A percentile compares a stretch with the other conserved stretches of the same genome.
These are phyloP conservation scores for Trametes cubensis DNA, from an alignment of 768 basidiomycete species.

Conservation along the genomic window DNA sequence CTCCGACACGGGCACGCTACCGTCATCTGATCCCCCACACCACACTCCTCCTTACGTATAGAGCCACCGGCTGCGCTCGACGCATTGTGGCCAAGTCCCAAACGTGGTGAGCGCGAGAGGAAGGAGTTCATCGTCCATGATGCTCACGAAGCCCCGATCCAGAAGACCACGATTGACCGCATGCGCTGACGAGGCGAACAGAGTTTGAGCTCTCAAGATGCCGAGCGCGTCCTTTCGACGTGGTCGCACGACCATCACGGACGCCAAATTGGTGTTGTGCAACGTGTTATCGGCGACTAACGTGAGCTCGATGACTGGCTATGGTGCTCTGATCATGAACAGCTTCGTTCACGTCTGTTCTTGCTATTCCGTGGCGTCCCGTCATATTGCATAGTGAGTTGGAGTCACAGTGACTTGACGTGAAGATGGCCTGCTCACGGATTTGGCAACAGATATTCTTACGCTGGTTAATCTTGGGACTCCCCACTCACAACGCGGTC, in stretches of 20 bases:
- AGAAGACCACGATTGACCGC: too few species aligned
- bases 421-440: too few species aligned
- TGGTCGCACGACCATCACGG: slow-evolving; percentile 1
- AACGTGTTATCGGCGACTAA: slow-evolving; percentile 7
- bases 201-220: not conserved
- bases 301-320: not conserved
- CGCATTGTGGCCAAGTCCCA: not conserved
- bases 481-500: too few species aligned
- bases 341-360: not conserved
- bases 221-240: not conserved
- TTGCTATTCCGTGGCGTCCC: not conserved
- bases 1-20: slow-evolving; percentile 16
- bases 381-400: not conserved
- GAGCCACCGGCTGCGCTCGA: slow-evolving; percentile 1
- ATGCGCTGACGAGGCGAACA: too few species aligned
- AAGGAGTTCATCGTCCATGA: not conserved
- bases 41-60: slow-evolving; percentile 14
- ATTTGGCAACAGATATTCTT: too few species aligned
- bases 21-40: slow-evolving; percentile 13
- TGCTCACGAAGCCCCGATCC: too few species aligned
- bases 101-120: not conserved
- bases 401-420: too few species aligned
- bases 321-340: too few species aligned
- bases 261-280: not conserved
- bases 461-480: too few species aligned